phyloP scores from a whole-genome alignment of 768 basidiomycete species.

The Brasilioporus rufonigricans region DNA sequence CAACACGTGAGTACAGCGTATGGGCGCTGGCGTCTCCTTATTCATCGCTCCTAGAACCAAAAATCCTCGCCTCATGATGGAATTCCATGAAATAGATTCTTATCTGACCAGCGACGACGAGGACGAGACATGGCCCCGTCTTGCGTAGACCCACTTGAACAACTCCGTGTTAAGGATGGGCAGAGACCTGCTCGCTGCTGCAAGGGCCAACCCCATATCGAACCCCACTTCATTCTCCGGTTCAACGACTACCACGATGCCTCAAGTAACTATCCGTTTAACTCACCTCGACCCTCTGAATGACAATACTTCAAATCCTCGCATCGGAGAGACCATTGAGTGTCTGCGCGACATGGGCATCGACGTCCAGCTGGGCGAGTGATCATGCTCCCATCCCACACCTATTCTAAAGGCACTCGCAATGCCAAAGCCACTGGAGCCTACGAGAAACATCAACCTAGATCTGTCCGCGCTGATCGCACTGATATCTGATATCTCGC shows the following conservation, averaged over 20 bases:
- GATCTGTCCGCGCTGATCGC: too few species aligned
- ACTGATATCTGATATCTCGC: too few species aligned
- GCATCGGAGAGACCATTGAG: slow-evolving; percentile 47
- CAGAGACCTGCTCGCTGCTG: too few species aligned
- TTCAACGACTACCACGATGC: too few species aligned
- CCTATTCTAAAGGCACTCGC: neutral
- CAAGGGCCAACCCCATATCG: too few species aligned
- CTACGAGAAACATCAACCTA: too few species aligned
- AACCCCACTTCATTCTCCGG: too few species aligned
- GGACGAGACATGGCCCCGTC: slow-evolving; percentile 43
- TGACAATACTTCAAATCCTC: slow-evolving; percentile 48
- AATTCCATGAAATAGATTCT: slow-evolving; percentile 64
- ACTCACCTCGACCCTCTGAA: slow-evolving; percentile 41
- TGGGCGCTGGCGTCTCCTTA: neutral
- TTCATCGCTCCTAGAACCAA: slow-evolving; percentile 55
- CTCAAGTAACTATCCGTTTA: too few species aligned
- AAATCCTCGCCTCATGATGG: slow-evolving; percentile 70
- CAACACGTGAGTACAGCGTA: slow-evolving; percentile 65
- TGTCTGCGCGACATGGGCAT: too few species aligned
- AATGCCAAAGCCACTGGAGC: too few species aligned
- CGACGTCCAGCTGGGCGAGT: slow-evolving; percentile 70
- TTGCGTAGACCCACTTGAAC: slow-evolving; percentile 46
- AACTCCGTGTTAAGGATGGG: too few species aligned
- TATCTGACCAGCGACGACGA: slow-evolving; percentile 57
- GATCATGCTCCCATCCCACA: slow-evolving; percentile 21